These are phyloP conservation scores for Yamadazyma trypodendri DNA, from an alignment of 1,139 yeast genomes.

Conservation along the genomic window DNA sequence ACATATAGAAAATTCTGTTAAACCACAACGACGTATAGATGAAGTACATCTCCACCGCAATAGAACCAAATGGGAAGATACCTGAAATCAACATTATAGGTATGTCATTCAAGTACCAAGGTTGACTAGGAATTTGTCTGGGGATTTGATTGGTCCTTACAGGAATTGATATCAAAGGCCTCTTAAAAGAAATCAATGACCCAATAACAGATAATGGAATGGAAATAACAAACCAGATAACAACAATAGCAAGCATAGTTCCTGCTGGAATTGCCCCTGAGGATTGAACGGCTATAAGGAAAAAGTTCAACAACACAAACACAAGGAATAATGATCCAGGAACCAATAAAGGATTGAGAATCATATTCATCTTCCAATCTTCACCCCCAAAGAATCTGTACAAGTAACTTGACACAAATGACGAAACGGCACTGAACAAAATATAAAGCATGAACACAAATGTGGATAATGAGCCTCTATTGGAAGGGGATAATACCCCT, in stretches of 20 bases:
- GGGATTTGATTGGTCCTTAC: constrained; percentile 93
- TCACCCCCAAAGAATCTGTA: constrained; percentile 93
- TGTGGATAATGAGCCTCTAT: constrained; percentile 90
- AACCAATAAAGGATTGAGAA: constrained; percentile 77
- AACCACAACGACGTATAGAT: constrained; percentile 89
- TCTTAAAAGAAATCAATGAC: constrained; percentile 72
- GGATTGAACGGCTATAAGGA: constrained; percentile 72
- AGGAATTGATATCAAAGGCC: constrained; percentile 60
- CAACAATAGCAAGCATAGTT: constrained; percentile 76
- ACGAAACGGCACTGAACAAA: constrained; percentile 74
- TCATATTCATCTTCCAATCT: constrained; percentile 82
- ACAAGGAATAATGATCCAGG: constrained; percentile 72
- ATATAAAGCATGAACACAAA: constrained; percentile 84
- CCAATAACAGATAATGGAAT: constrained; percentile 84
- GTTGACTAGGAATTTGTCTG: constrained; percentile 91
- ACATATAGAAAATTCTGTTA: constrained; percentile 92
- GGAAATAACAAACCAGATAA: constrained; percentile 83
- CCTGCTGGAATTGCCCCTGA: constrained; percentile 97
- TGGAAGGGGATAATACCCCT: constrained; percentile 90
- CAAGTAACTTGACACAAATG: constrained; percentile 80
- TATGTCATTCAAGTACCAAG: constrained; percentile 71
- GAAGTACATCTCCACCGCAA: constrained; percentile 92
- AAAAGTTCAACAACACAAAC: constrained; percentile 74
- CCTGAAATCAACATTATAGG: constrained; percentile 80
- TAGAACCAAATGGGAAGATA: constrained; percentile 91